Evolutionary conservation across 108 stramenopile species (phyloP).

Genomic region (Poteriospumella lacustris): DNA sequence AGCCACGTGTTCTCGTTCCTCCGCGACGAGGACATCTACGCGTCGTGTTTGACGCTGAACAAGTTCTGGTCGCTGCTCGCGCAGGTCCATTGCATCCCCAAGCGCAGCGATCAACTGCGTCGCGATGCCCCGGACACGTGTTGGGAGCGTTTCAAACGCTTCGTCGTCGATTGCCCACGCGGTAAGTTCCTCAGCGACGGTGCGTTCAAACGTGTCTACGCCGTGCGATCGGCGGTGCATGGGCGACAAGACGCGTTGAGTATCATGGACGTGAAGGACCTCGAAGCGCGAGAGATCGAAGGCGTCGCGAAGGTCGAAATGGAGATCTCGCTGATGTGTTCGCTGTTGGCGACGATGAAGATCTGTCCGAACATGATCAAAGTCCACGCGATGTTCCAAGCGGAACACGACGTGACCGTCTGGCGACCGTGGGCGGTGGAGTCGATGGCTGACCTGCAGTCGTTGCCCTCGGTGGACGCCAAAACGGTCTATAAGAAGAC

Average conservation of each 20-base stretch:
- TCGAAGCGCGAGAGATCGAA: constrained; percentile 2
- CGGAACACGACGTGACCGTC: background rate
- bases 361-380: constrained; percentile 26
- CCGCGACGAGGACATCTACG: background rate
- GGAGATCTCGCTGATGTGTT: constrained; percentile 23
- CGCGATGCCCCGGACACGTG: background rate
- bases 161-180: background rate
- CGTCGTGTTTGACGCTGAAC: background rate
- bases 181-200: background rate
- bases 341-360: background rate
- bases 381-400: background rate
- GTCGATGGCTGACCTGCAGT: background rate
- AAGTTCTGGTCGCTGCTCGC: background rate
- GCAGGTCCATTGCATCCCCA: background rate
- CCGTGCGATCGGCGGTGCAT: background rate
- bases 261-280: constrained; percentile 16
- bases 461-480: background rate
- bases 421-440: background rate
- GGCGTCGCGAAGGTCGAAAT: background rate
- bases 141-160: background rate
- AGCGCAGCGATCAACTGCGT: background rate
- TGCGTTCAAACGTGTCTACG: constrained; percentile 1
- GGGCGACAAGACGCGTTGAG: background rate
- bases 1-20: background rate
- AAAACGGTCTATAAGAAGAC: background rate